Conservation (phyloP, 345 rosid genomes). For the Lagerstroemia speciosa region DNA sequence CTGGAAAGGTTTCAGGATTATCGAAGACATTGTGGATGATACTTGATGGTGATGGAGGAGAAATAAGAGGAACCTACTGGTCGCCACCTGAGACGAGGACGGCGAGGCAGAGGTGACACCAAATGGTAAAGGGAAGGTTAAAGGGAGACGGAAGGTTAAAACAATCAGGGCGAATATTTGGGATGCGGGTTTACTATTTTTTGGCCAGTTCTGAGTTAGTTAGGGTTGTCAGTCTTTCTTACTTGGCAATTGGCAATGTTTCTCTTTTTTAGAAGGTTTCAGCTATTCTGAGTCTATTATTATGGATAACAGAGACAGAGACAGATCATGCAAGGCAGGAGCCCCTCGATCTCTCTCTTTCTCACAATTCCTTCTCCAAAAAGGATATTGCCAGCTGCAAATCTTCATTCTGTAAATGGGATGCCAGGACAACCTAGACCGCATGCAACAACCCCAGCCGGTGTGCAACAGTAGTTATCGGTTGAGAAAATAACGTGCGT, state of each 20-base stretch:
- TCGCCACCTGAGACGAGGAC: background rate
- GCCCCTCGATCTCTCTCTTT: no score
- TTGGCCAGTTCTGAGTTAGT: background rate
- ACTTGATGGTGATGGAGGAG: background rate
- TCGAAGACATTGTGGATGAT: conserved; percentile 16
- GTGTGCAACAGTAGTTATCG: no score
- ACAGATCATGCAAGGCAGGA: no score
- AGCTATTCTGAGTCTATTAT: background rate
- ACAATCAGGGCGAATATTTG: background rate
- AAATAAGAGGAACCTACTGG: background rate
- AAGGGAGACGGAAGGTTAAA: background rate
- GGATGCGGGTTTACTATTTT: background rate
- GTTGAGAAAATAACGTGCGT: no score
- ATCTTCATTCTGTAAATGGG: no score
- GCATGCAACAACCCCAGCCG: no score
- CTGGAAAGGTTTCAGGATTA: conserved; percentile 44
- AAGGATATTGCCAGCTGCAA: no score
- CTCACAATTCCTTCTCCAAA: no score
- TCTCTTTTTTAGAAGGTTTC: background rate
- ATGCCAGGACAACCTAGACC: no score
- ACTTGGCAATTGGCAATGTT: background rate
- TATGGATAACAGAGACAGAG: no score
- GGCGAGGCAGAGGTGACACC: background rate
- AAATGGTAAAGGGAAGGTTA: background rate
- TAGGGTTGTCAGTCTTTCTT: background rate